Evolutionary conservation across 83 land plant genomes (phyloP), one percentile per base, ranked within the genome.

Genomic region (Thuja plicata): DNA sequence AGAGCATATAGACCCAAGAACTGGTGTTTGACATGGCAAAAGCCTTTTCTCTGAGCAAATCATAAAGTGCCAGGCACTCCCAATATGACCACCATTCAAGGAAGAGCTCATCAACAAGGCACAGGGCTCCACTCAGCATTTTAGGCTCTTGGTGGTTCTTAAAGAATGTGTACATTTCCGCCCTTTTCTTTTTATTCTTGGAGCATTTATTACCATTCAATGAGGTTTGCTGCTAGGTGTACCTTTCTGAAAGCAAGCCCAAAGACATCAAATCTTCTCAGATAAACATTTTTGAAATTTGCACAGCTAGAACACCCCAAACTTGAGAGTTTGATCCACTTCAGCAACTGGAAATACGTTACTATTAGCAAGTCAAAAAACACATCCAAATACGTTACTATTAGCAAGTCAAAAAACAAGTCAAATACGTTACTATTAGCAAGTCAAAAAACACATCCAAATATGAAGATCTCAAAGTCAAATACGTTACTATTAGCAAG

Each of bases 81-180:
- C 92, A 92, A 55, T 97, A 96, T 21, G 96, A 92, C 81, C 93
- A 90, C 80, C 99, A 97, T 77, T 96, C 96, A 73, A 96, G 90
- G 88, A 95, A 97, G 52, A 97, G 94, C 87, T 97, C 97, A 74
- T 97, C 96, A 46, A 97, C 92, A 78, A 97, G 93, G 41, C 90
- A 78, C 3, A 96, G 90, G 17, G 91, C 91, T 77, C 92, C 87
- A n/a, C 81, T 93, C 50, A 97, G 86, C 93, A 95, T 85, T 85
- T 92, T 94, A 87, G 94, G 95, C 27, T 40, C 90, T 55, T 35
- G 95, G 96, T 60, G 93, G 94, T 85, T 95, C 97, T 21, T 94
- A 92, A 0, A 92, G 90, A 9, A 89, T 94, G 48, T 91, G 92
- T 89, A 55, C 87, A 95, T 78, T 10, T 92, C 94, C 0, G 52